These are phyloP conservation scores for Tylopilus rubrobrunneus DNA, from an alignment of 768 basidiomycete species.

Conservation along the genomic window DNA sequence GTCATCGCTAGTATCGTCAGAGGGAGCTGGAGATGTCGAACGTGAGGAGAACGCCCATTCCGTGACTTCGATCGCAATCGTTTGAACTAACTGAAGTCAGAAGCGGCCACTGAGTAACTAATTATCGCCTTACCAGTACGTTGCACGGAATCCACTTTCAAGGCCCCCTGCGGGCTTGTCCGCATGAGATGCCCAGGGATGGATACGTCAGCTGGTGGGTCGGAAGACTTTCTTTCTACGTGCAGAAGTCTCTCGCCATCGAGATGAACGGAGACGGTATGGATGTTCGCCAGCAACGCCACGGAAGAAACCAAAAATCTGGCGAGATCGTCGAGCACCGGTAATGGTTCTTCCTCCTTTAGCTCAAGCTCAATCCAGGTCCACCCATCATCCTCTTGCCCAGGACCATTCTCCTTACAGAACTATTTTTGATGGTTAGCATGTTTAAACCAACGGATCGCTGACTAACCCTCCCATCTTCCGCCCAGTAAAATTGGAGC, in stretches of 20 bases:
- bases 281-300: constrained; percentile 3
- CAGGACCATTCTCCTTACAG: neutral
- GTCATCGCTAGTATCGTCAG: neutral
- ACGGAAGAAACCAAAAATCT: constrained; percentile 13
- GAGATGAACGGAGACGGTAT: constrained; percentile 4
- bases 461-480: constrained; percentile 8
- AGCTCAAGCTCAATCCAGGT: constrained; percentile 13
- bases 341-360: neutral
- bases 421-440: constrained; percentile 4
- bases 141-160: constrained; percentile 7
- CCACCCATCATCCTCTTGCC: neutral
- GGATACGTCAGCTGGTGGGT: neutral
- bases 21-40: neutral
- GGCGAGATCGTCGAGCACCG: constrained; percentile 3
- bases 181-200: too few species aligned
- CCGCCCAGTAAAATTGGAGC: constrained; percentile 7
- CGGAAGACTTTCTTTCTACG: neutral
- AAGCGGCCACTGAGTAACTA: neutral
- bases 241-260: neutral
- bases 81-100: constrained; percentile 6
- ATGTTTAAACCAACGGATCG: neutral
- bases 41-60: neutral
- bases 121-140: constrained; percentile 4
- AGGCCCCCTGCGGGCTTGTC: too few species aligned
- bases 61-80: constrained; percentile 5